phyloP scores from a whole-genome alignment of 495 filamentous ascomycete genomes.

The Penicillium canescens region DNA sequence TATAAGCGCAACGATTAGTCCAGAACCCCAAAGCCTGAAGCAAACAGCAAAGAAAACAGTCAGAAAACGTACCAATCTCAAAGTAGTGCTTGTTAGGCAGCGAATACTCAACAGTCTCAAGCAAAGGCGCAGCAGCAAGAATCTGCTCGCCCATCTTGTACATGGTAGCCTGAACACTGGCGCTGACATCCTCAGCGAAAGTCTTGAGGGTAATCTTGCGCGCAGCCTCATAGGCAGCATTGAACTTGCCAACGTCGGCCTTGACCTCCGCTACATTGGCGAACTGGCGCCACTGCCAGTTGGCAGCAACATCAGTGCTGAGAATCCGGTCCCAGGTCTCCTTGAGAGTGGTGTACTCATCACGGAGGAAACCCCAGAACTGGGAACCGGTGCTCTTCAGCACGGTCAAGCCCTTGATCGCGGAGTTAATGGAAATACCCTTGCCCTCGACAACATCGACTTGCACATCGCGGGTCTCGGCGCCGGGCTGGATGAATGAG shows the following conservation, averaged over 20 bases:
- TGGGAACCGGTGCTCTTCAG: slow-evolving; percentile 97
- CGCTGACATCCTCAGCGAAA: slow-evolving; percentile 88
- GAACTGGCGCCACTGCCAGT: slow-evolving; percentile 83
- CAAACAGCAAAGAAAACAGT: neutral
- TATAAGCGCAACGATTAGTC: slow-evolving; percentile 36
- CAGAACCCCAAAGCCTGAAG: neutral
- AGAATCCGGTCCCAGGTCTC: slow-evolving; percentile 95
- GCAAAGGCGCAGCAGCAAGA: slow-evolving; percentile 68
- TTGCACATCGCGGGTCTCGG: slow-evolving; percentile 69
- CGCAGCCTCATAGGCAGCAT: slow-evolving; percentile 73
- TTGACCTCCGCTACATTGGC: slow-evolving; percentile 65
- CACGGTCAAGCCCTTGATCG: slow-evolving; percentile 75
- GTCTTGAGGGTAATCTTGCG: slow-evolving; percentile 82
- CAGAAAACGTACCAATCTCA: slow-evolving; percentile 70
- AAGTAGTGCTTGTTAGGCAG: slow-evolving; percentile 99
- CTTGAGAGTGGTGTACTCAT: slow-evolving; percentile 86
- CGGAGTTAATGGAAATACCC: slow-evolving; percentile 72
- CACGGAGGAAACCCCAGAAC: slow-evolving; percentile 90
- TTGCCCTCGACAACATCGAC: slow-evolving; percentile 52
- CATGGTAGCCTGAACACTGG: slow-evolving; percentile 96
- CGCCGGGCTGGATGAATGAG: slow-evolving; percentile 87
- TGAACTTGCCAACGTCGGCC: slow-evolving; percentile 64
- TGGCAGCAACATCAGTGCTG: slow-evolving; percentile 84
- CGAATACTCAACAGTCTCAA: slow-evolving; percentile 74
- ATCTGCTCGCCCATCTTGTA: slow-evolving; percentile 96